These are phyloP conservation scores for Sporothrix inflata DNA, from an alignment of 2,329 filamentous ascomycete species.

Conservation along the genomic window DNA sequence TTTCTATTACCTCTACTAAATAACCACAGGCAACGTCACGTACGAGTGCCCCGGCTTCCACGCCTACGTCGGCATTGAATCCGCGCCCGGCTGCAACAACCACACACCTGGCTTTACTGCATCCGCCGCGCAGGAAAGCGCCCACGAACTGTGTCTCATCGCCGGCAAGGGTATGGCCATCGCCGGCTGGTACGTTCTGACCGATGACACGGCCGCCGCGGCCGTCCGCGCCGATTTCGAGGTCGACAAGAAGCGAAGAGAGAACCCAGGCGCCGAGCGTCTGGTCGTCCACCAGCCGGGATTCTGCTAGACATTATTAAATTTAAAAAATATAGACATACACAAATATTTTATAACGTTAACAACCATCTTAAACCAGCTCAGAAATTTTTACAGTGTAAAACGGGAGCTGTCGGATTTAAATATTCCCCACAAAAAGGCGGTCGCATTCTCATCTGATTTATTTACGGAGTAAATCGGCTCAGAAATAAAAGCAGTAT, in stretches of 20 bases:
- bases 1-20: no score
- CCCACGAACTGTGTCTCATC: neutral
- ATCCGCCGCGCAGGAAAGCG: neutral
- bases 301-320: neutral
- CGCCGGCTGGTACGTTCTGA: slow-evolving; percentile 1
- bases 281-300: neutral
- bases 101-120: slow-evolving; percentile 22
- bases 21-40: neutral
- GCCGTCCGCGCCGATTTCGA: slow-evolving; percentile 20
- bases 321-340: no score
- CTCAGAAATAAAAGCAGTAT: no score
- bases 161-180: slow-evolving; percentile 12
- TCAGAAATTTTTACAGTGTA: no score
- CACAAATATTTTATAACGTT: no score
- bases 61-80: neutral
- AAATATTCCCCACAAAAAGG: no score
- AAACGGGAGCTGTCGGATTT: no score
- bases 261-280: neutral
- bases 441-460: no score
- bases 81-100: neutral
- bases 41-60: slow-evolving; percentile 24
- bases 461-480: no score
- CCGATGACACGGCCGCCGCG: slow-evolving; percentile 1
- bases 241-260: slow-evolving; percentile 2
- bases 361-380: no score